Evolutionary conservation across 139 green algal species (phyloP).

Genomic region (Volvox reticuliferus): DNA sequence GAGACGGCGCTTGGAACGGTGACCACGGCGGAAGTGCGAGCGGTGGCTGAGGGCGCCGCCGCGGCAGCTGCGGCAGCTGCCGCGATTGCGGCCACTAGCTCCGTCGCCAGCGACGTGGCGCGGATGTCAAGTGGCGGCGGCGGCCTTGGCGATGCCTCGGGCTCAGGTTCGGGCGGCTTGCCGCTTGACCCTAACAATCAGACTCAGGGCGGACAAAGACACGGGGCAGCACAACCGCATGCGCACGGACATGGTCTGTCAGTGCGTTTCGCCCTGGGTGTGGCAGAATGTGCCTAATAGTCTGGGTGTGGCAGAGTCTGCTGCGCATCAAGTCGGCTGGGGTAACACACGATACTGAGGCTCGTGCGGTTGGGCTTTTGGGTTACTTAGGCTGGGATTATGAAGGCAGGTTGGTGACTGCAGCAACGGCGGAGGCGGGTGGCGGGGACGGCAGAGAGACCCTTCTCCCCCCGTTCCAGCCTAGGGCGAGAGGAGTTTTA

Average conservation of each 20-base stretch:
- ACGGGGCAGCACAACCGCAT: not conserved
- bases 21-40: not conserved
- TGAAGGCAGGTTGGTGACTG: too few relatives aligned
- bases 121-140: not conserved
- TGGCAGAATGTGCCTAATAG: constrained; percentile 17
- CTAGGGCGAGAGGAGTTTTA: too few relatives aligned
- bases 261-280: not conserved
- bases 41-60: not conserved
- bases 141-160: not conserved
- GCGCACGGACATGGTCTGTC: not conserved
- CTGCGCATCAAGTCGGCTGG: too few relatives aligned
- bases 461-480: too few relatives aligned
- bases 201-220: not conserved
- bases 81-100: not conserved
- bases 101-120: not conserved
- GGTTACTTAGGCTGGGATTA: too few relatives aligned
- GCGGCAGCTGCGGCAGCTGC: not conserved
- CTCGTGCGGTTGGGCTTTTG: too few relatives aligned
- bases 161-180: not conserved
- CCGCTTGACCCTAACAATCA: too few relatives aligned
- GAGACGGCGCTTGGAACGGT: constrained; percentile 37
- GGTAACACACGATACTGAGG: too few relatives aligned
- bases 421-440: too few relatives aligned
- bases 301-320: not conserved
- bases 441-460: too few relatives aligned